A percentile compares a stretch with the other conserved stretches of the same genome.
These are phyloP conservation scores for Albifimbria verrucaria DNA, from an alignment of 2,329 filamentous ascomycete genomes.

Conservation along the genomic window DNA sequence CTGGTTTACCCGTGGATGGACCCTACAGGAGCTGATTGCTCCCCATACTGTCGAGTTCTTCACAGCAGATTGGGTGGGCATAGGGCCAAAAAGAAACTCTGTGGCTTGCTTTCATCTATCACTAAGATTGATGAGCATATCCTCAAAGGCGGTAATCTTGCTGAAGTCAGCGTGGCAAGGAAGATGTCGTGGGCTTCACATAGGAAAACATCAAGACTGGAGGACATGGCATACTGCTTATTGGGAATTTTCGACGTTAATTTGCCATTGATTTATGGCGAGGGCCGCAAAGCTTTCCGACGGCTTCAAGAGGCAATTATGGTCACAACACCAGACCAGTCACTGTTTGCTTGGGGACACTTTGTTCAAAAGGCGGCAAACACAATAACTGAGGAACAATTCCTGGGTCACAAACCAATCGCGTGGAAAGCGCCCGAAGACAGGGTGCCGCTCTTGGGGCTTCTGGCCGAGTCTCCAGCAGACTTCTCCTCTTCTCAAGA, in stretches of 20 bases:
- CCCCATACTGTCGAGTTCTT: background rate
- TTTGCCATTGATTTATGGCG: background rate
- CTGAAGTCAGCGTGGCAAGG: background rate
- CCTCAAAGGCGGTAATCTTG: background rate
- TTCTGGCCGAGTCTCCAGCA: background rate
- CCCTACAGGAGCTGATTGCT: background rate
- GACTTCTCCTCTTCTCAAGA: background rate
- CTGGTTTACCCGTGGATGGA: background rate
- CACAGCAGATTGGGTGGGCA: background rate
- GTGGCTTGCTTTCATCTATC: background rate
- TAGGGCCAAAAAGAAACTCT: background rate
- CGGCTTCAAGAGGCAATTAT: background rate
- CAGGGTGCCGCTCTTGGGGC: background rate
- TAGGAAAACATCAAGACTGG: background rate
- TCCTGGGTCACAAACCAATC: background rate
- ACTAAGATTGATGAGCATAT: background rate
- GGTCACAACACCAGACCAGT: background rate
- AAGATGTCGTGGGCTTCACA: background rate
- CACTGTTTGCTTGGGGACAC: conserved; percentile 1
- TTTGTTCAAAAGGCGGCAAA: background rate
- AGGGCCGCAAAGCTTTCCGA: background rate
- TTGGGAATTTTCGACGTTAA: background rate
- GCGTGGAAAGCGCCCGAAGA: background rate
- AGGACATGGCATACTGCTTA: background rate
- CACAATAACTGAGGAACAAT: background rate